Conservation (phyloP, 1,139 yeast genomes). For the Scheffersomyces segobiensis region DNA sequence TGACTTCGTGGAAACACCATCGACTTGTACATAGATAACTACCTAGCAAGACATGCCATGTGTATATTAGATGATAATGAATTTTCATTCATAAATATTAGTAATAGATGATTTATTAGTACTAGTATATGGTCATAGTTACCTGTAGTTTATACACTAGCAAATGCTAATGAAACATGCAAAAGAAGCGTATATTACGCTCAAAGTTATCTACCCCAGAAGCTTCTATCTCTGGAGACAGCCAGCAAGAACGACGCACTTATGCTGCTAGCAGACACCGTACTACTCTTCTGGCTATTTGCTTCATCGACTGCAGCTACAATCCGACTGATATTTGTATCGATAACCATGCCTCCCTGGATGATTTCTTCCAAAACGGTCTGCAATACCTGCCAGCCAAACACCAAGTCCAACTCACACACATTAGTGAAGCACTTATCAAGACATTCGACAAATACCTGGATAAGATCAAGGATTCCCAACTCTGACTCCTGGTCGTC, state of each 20-base stretch:
- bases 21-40: background rate
- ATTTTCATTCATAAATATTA: background rate
- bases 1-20: slow-evolving; percentile 14
- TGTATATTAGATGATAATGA: background rate
- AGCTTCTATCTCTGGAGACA: slow-evolving; percentile 46
- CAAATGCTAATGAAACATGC: background rate
- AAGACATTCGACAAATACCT: slow-evolving; percentile 93
- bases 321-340: slow-evolving; percentile 79
- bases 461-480: slow-evolving; percentile 90
- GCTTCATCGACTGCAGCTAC: slow-evolving; percentile 78
- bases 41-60: background rate
- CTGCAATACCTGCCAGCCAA: slow-evolving; percentile 96
- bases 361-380: slow-evolving; percentile 90
- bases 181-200: background rate
- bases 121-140: background rate
- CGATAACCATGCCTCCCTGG: slow-evolving; percentile 99
- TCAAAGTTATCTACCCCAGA: slow-evolving; percentile 32
- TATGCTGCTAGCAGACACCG: slow-evolving; percentile 19
- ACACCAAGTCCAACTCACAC: slow-evolving; percentile 91
- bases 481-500: slow-evolving; percentile 95
- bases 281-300: slow-evolving; percentile 43
- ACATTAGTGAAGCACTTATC: slow-evolving; percentile 93
- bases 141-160: slow-evolving; percentile 2
- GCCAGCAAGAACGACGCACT: slow-evolving; percentile 38
- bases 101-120: background rate